Percentiles rank a stretch among this genome's conserved stretches.
Evolutionary conservation across 139 green algal genomes (phyloP).

Genomic region (Eudorina sp.): DNA sequence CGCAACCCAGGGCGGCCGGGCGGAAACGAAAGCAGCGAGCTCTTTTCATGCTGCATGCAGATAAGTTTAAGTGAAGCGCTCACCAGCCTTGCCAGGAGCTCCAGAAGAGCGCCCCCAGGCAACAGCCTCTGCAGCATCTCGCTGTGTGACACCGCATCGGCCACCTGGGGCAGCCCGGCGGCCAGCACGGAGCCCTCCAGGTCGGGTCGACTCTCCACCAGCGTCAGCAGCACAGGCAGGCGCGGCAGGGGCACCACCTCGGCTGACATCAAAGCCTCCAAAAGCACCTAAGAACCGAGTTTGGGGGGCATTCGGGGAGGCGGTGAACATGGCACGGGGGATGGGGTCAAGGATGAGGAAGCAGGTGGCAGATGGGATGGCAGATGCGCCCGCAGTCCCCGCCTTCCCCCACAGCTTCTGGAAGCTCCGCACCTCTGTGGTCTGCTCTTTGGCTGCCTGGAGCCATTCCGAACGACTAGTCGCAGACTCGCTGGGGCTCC

Average conservation of each 20-base stretch:
- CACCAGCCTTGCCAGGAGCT: neutral
- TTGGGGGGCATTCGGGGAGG: too few relatives aligned
- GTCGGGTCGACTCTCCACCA: slow-evolving; percentile 32
- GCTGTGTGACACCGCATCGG: neutral
- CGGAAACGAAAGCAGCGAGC: too few relatives aligned
- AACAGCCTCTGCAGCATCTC: slow-evolving; percentile 25
- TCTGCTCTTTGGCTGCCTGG: neutral
- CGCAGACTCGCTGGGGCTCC: neutral
- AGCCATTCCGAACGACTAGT: slow-evolving; percentile 32
- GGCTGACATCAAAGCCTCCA: neutral
- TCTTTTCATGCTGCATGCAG: too few relatives aligned
- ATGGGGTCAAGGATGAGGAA: neutral
- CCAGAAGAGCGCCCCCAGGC: neutral
- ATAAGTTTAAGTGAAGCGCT: neutral
- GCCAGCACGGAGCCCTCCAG: neutral
- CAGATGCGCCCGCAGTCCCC: too few relatives aligned
- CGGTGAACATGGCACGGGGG: neutral
- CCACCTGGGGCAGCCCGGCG: neutral
- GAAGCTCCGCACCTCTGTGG: neutral
- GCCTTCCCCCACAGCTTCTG: too few relatives aligned
- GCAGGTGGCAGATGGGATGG: too few relatives aligned
- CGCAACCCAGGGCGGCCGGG: too few relatives aligned
- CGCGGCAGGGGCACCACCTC: neutral
- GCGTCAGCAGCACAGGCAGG: slow-evolving; percentile 19
- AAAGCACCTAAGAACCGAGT: neutral